Evolutionary conservation across 306 rosid species (phyloP).

Genomic region (Argentina anserina): DNA sequence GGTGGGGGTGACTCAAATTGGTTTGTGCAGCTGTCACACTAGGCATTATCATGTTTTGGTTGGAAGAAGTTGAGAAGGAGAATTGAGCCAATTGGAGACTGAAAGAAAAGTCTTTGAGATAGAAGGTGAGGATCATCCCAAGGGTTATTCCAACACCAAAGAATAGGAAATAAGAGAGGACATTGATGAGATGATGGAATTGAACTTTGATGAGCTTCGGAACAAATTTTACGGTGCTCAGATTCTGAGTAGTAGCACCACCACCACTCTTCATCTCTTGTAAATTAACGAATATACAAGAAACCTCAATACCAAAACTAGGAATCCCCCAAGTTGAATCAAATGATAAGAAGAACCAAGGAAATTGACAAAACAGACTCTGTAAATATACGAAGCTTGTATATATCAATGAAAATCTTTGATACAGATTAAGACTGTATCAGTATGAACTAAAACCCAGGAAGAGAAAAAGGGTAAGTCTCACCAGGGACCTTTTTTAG

Average conservation of each 20-base stretch:
- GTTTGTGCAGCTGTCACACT: neutral
- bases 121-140: slow-evolving; percentile 47
- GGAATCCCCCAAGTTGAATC: neutral
- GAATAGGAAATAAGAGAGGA: slow-evolving; percentile 40
- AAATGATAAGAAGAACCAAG: neutral
- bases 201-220: slow-evolving; percentile 42
- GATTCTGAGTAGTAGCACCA: slow-evolving; percentile 10
- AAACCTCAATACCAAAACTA: neutral
- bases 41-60: slow-evolving; percentile 7
- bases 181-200: slow-evolving; percentile 37
- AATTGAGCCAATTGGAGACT: slow-evolving; percentile 56
- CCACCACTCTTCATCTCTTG: neutral
- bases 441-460: neutral
- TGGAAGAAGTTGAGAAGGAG: slow-evolving; percentile 34
- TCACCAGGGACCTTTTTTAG: neutral
- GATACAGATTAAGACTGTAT: neutral
- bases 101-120: slow-evolving; percentile 40
- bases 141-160: slow-evolving; percentile 58
- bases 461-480: neutral
- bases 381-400: neutral
- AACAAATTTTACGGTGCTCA: slow-evolving; percentile 29
- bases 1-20: slow-evolving; percentile 14
- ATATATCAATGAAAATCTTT: neutral
- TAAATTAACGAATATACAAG: neutral
- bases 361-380: neutral